Percentiles rank a stretch among this genome's conserved stretches.
These are phyloP conservation scores for Crithidia bombi DNA, from an alignment of 208 protist species.

Conservation along the genomic window DNA sequence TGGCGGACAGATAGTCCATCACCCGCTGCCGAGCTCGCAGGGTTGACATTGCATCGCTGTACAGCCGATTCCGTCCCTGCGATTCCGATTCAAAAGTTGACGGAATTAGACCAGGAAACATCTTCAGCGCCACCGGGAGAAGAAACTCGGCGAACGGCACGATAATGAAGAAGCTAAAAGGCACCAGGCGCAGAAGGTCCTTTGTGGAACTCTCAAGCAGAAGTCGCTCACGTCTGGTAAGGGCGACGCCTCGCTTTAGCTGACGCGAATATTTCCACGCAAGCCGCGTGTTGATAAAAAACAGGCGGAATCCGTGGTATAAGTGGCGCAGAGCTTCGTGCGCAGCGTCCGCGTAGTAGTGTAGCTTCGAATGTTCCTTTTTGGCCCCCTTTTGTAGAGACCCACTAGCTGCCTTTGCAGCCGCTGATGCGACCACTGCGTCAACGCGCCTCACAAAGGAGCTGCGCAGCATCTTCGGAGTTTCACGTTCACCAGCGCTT, in stretches of 20 bases:
- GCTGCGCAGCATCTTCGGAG: constrained; percentile 40
- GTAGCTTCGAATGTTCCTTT: constrained; percentile 30
- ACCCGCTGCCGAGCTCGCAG: constrained; percentile 80
- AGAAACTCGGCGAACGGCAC: constrained; percentile 96
- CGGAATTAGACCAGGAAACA: constrained; percentile 97
- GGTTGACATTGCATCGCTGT: constrained; percentile 75
- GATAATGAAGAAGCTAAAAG: constrained; percentile 97
- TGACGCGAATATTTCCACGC: constrained; percentile 90
- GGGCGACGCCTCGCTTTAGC: constrained; percentile 81
- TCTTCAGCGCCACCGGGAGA: constrained; percentile 94
- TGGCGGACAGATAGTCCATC: constrained; percentile 88
- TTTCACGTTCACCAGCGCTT: background rate
- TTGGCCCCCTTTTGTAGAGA: constrained; percentile 26
- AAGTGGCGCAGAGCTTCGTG: constrained; percentile 80
- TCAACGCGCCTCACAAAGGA: constrained; percentile 40
- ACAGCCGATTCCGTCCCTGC: constrained; percentile 85
- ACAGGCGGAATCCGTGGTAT: constrained; percentile 90
- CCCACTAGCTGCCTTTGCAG: constrained; percentile 9
- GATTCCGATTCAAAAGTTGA: constrained; percentile 94
- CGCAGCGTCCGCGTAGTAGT: constrained; percentile 41
- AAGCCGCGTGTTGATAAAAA: constrained; percentile 87
- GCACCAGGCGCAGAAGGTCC: constrained; percentile 96
- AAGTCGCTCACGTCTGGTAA: constrained; percentile 86
- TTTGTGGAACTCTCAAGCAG: constrained; percentile 93
- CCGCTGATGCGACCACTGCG: constrained; percentile 24